Evolutionary conservation across 768 basidiomycete species (phyloP).

Genomic region (Boletus sp.): DNA sequence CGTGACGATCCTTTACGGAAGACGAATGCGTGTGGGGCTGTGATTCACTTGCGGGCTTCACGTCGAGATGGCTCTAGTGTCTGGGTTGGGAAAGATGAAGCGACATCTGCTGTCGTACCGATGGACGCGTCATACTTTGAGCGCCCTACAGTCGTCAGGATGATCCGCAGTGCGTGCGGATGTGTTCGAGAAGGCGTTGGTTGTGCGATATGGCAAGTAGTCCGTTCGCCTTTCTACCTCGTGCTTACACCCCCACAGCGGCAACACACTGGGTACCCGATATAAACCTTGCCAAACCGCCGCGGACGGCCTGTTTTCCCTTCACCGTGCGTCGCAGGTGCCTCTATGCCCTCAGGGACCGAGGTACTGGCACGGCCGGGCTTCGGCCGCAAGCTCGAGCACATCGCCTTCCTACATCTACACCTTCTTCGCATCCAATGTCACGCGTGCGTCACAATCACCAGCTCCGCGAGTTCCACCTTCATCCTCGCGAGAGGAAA

Average conservation of each 20-base stretch:
- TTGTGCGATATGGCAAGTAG: conserved; percentile 53
- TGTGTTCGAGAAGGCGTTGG: conserved; percentile 67
- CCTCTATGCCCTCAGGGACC: conserved; percentile 40
- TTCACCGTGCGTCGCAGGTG: conserved; percentile 12
- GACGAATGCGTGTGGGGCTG: conserved; percentile 61
- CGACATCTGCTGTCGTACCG: conserved; percentile 49
- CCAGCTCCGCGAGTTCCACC: conserved; percentile 2
- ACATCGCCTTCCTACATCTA: conserved; percentile 32
- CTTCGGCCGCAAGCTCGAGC: conserved; percentile 14
- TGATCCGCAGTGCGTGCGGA: conserved; percentile 56
- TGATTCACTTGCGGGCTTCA: conserved; percentile 54
- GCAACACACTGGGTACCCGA: conserved; percentile 61
- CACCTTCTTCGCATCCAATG: conserved; percentile 47
- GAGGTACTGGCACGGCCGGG: conserved; percentile 38
- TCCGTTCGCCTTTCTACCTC: not conserved
- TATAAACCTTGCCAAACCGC: conserved; percentile 60
- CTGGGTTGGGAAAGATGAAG: conserved; percentile 56
- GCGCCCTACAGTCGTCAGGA: conserved; percentile 43
- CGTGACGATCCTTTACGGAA: conserved; percentile 4
- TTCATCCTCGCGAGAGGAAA: conserved; percentile 17
- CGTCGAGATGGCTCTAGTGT: conserved; percentile 50
- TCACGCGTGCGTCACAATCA: conserved; percentile 32
- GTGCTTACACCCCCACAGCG: conserved; percentile 38
- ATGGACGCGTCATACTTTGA: conserved; percentile 62
- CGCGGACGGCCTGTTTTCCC: conserved; percentile 41